Evolutionary conservation across 306 rosid genomes (phyloP).

Genomic region (Cucurbita pepo): DNA sequence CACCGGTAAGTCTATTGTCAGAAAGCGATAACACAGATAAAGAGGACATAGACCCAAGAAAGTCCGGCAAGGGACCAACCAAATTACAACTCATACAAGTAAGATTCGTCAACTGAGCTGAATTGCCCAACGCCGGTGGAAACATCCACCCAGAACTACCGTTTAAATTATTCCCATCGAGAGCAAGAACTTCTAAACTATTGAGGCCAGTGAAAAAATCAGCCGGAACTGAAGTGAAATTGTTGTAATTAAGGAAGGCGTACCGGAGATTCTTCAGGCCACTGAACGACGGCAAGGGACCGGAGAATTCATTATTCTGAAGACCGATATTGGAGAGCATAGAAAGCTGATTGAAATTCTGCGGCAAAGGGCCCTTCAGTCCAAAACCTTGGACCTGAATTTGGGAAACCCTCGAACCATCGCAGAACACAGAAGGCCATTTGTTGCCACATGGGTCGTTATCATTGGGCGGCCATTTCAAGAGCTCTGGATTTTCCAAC

Average conservation of each 20-base stretch:
- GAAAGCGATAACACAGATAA: slow-evolving; percentile 46
- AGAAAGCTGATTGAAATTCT: slow-evolving; percentile 44
- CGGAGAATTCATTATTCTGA: slow-evolving; percentile 48
- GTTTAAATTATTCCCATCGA: slow-evolving; percentile 51
- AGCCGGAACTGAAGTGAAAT: slow-evolving; percentile 55
- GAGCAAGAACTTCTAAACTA: slow-evolving; percentile 48
- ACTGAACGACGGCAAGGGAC: slow-evolving; percentile 48
- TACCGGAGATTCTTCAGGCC: slow-evolving; percentile 36
- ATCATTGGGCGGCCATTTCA: slow-evolving; percentile 52
- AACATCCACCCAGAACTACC: slow-evolving; percentile 54
- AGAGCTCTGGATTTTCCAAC: slow-evolving; percentile 44
- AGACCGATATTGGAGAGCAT: slow-evolving; percentile 59
- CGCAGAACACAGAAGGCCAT: slow-evolving; percentile 59
- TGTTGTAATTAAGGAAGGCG: slow-evolving; percentile 46
- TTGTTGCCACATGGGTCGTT: slow-evolving; percentile 59
- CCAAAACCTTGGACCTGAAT: slow-evolving; percentile 59
- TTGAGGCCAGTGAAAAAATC: slow-evolving; percentile 56
- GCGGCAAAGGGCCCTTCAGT: slow-evolving; percentile 56
- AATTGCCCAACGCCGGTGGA: slow-evolving; percentile 24
- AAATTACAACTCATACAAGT: slow-evolving; percentile 52
- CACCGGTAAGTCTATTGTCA: slow-evolving; percentile 35
- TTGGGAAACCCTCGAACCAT: slow-evolving; percentile 38
- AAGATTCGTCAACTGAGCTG: slow-evolving; percentile 44
- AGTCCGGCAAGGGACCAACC: slow-evolving; percentile 62
- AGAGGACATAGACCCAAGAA: slow-evolving; percentile 51